These are phyloP conservation scores for Coriaria nepalensis DNA, from an alignment of 306 rosid species.

Conservation along the genomic window DNA sequence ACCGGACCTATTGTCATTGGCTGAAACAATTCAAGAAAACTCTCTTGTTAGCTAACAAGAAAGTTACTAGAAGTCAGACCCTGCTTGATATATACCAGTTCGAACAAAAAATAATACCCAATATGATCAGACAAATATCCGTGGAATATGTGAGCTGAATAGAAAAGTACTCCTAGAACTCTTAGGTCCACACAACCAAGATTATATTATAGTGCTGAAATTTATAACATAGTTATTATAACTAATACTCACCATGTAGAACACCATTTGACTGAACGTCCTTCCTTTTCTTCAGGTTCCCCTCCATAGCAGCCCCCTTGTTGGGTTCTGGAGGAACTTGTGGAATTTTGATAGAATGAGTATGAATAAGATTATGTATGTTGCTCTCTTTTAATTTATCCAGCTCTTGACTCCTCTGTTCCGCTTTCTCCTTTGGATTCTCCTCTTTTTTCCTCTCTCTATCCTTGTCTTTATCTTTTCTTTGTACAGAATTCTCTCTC, in stretches of 20 bases:
- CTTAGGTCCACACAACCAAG: slow-evolving; percentile 10
- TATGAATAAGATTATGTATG: slow-evolving; percentile 26
- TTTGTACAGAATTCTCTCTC: neutral
- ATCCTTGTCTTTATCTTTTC: slow-evolving; percentile 25
- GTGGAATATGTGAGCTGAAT: neutral
- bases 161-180: slow-evolving; percentile 17
- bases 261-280: slow-evolving; percentile 65
- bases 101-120: slow-evolving; percentile 11
- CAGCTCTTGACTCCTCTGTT: slow-evolving; percentile 18
- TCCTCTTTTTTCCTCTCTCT: slow-evolving; percentile 49
- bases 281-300: slow-evolving; percentile 68
- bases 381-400: slow-evolving; percentile 38
- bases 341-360: slow-evolving; percentile 23
- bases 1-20: slow-evolving; percentile 49
- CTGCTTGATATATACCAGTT: slow-evolving; percentile 19
- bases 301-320: slow-evolving; percentile 27
- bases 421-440: slow-evolving; percentile 21
- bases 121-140: neutral
- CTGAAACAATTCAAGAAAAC: slow-evolving; percentile 46
- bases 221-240: slow-evolving; percentile 15
- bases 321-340: slow-evolving; percentile 31
- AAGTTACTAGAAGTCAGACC: slow-evolving; percentile 10
- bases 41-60: slow-evolving; percentile 24
- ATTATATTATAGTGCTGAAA: slow-evolving; percentile 16
- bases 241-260: slow-evolving; percentile 65